Evolutionary conservation across 2,329 filamentous ascomycete species (phyloP).

Genomic region (Neonectria faginata): DNA sequence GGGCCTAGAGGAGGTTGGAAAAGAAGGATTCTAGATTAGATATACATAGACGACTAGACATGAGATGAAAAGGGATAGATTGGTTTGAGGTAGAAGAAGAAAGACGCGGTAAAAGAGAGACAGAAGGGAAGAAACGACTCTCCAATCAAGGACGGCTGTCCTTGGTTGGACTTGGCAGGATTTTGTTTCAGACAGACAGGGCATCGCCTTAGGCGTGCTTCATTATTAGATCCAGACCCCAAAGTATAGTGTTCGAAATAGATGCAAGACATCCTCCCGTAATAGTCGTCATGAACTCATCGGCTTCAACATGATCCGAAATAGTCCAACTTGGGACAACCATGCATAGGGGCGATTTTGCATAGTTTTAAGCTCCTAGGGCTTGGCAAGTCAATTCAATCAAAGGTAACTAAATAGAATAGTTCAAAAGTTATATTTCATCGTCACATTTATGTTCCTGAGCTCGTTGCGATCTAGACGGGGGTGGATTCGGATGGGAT

Average conservation of each 20-base stretch:
- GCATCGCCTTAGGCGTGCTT: background rate
- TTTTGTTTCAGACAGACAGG: background rate
- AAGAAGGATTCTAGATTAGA: conserved; percentile 28
- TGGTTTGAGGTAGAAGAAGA: background rate
- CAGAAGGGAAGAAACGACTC: background rate
- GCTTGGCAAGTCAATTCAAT: too few relatives aligned
- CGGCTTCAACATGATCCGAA: too few relatives aligned
- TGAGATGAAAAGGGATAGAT: background rate
- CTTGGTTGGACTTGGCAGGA: background rate
- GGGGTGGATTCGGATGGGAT: background rate
- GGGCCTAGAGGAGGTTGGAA: conserved; percentile 63
- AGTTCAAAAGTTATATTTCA: too few relatives aligned
- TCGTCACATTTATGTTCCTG: too few relatives aligned
- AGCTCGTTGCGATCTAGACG: background rate
- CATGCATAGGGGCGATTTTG: too few relatives aligned
- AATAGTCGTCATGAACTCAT: background rate
- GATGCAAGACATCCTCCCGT: background rate
- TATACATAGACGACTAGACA: background rate
- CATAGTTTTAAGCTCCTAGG: too few relatives aligned
- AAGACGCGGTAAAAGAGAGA: background rate
- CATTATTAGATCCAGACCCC: conserved; percentile 12
- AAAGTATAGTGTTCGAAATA: background rate
- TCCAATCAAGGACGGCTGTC: background rate
- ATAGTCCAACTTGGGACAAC: too few relatives aligned
- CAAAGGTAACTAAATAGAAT: too few relatives aligned